Base-by-base conservation (phyloP, 176 grass and related monocot species). In the Oryza longistaminata region DNA sequence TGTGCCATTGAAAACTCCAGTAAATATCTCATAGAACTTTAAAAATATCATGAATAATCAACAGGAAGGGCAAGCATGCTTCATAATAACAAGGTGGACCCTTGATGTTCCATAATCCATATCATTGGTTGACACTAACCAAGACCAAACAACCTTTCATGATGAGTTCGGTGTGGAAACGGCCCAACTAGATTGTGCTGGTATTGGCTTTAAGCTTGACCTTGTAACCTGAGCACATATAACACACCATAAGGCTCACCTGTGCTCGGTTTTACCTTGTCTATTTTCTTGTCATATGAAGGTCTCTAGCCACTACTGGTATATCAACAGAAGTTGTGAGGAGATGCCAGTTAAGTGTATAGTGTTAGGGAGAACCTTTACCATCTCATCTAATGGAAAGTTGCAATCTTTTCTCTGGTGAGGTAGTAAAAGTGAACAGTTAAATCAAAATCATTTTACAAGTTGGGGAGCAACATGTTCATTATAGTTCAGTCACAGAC, bases 391-490 rank as follows among this genome's bases (percentile, higher is more conserved):
- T 68, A 78, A 52, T 16, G 5, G 21, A 66, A 26, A 2, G 26
- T 11, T 45, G 42, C 19, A 11, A 24, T 26, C 66, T 82, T 78
- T 86, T 82, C 39, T 10, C 58, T 66, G 74, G 45, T 68, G n/a
- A 37, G 42, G 31, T 31, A 10, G 82, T 76, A 29, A 29, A 29
- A 81, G 70, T 50, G 27, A 31, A 35, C 46, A 83, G 73, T 43
- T 16, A 12, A 85, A 61, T 70, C 9, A 24, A 67, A 43, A 46
- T 13, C 9, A 19, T 67, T 69, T 74, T 79, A 46, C 39, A 74
- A 69, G 62, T 12, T 69, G 62, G 69, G 58, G 40, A 52, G 31
- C 34, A 83, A 61, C 68, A 43, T 83, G 74, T 55, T 87, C 40
- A 34, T 66, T 49, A 64, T 70, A 65, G 52, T 24, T 42, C 29